A percentile compares a stretch with the other conserved stretches of the same genome.
These are phyloP conservation scores for Pisolithus marmoratus DNA, from an alignment of 768 basidiomycete genomes.

Conservation along the genomic window DNA sequence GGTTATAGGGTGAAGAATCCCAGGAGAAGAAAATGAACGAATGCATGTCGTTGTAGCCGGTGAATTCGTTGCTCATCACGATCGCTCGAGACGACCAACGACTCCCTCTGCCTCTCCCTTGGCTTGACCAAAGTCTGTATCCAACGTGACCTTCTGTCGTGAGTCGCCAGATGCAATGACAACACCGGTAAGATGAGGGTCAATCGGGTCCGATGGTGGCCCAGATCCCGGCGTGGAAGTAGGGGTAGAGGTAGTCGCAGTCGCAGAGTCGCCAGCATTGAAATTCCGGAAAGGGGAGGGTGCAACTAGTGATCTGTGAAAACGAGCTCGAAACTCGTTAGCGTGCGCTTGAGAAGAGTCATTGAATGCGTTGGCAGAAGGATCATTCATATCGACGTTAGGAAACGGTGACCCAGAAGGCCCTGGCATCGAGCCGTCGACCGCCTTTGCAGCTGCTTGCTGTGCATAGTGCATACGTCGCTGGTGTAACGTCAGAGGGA, in stretches of 20 bases:
- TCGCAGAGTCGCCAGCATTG: slow-evolving; percentile 22
- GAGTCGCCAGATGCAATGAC: slow-evolving; percentile 20
- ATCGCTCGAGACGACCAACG: slow-evolving; percentile 15
- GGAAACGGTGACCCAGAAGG: slow-evolving; percentile 27
- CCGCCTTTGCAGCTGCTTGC: slow-evolving; percentile 28
- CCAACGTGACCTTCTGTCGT: slow-evolving; percentile 19
- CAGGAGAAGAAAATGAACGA: background rate
- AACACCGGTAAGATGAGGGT: slow-evolving; percentile 25
- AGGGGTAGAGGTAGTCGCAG: slow-evolving; percentile 28
- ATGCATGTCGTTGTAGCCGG: background rate
- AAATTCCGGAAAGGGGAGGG: slow-evolving; percentile 53
- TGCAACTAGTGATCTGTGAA: slow-evolving; percentile 53
- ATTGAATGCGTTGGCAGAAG: slow-evolving; percentile 19
- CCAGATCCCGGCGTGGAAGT: slow-evolving; percentile 31
- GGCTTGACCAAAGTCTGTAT: slow-evolving; percentile 19
- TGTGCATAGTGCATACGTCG: slow-evolving; percentile 43
- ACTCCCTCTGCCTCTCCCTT: slow-evolving; percentile 19
- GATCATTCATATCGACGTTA: slow-evolving; percentile 27
- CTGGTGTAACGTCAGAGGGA: slow-evolving; percentile 20
- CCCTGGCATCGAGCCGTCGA: slow-evolving; percentile 23
- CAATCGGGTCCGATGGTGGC: slow-evolving; percentile 27
- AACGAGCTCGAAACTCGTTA: slow-evolving; percentile 61
- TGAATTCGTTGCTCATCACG: slow-evolving; percentile 6
- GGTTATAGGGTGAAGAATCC: background rate
- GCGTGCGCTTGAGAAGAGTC: slow-evolving; percentile 29